A percentile compares a stretch with the other conserved stretches of the same genome.
Conservation (phyloP, 1,139 yeast species). For the Sugiyamaella sp. region DNA sequence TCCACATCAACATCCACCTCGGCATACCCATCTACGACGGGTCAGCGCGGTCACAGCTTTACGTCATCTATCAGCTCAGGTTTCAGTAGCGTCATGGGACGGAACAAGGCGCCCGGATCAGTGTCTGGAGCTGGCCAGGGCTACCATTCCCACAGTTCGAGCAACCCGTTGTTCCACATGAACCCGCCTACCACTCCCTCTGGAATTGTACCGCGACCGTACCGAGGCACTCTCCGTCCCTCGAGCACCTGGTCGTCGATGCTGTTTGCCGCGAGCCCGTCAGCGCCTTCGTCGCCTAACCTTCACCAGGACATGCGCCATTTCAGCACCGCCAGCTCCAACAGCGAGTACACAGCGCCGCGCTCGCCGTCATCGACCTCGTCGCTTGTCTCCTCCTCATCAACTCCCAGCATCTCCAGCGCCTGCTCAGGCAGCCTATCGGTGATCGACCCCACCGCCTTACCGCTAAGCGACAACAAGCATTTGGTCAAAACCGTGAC, state of each 20-base stretch:
- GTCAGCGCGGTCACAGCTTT: constrained; percentile 10
- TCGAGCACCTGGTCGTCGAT: constrained; percentile 26
- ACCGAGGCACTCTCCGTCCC: constrained; percentile 18
- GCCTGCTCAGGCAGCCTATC: constrained; percentile 16
- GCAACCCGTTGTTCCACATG: constrained; percentile 19
- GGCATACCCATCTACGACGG: not conserved
- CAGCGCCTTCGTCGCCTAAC: not conserved
- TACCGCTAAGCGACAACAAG: constrained; percentile 15
- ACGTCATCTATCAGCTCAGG: constrained; percentile 18
- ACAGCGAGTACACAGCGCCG: constrained; percentile 6
- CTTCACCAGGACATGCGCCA: not conserved
- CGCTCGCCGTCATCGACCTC: constrained; percentile 11
- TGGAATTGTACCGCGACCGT: constrained; percentile 9
- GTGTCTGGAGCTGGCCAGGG: constrained; percentile 12
- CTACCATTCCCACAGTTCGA: constrained; percentile 13
- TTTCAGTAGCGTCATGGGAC: constrained; percentile 10
- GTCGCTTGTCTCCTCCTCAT: constrained; percentile 18
- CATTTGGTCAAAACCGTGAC: not conserved
- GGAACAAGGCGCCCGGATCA: constrained; percentile 11
- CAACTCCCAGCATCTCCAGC: constrained; percentile 22
- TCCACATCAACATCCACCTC: constrained; percentile 13
- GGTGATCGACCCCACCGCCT: constrained; percentile 12
- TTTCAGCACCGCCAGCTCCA: constrained; percentile 8
- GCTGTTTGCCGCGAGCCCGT: constrained; percentile 17
- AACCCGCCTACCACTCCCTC: constrained; percentile 14